These are phyloP conservation scores for Boletales sp. DNA, from an alignment of 768 basidiomycete species.

Conservation along the genomic window DNA sequence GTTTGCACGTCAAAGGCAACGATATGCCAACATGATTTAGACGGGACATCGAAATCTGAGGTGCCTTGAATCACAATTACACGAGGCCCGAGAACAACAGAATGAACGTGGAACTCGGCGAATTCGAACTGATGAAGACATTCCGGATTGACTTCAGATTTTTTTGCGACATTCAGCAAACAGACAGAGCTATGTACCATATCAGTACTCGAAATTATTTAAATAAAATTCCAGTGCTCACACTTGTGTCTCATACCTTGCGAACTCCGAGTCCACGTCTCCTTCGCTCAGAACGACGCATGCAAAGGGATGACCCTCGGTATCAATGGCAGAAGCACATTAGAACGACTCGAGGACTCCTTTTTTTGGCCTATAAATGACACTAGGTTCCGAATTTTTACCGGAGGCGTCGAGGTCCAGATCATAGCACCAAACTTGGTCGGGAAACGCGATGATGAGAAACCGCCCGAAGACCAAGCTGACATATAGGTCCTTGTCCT, in stretches of 20 bases:
- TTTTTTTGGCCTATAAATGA: conserved; percentile 6
- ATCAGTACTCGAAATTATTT: neutral
- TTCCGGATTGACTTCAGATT: conserved; percentile 5
- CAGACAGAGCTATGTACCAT: neutral
- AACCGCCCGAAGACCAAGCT: conserved; percentile 15
- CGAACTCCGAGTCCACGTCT: too few relatives aligned
- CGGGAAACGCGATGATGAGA: conserved; percentile 10
- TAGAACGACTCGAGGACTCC: conserved; percentile 2
- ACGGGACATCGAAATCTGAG: too few relatives aligned
- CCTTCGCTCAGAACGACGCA: conserved; percentile 12
- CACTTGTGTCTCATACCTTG: neutral
- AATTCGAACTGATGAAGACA: conserved; percentile 10
- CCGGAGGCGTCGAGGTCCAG: neutral
- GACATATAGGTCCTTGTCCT: neutral
- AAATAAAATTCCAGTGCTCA: neutral
- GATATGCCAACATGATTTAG: neutral
- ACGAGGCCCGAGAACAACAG: conserved; percentile 14
- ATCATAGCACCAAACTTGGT: conserved; percentile 17
- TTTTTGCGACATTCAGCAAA: too few relatives aligned
- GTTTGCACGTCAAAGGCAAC: conserved; percentile 14
- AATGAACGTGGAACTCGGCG: neutral
- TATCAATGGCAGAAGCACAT: conserved; percentile 10
- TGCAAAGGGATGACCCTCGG: conserved; percentile 13
- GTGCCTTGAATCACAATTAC: neutral
- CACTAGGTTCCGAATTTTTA: neutral